Evolutionary conservation across 108 stramenopile species (phyloP), one percentile per base, ranked within the genome.

Genomic region (Skeletonema potamos): DNA sequence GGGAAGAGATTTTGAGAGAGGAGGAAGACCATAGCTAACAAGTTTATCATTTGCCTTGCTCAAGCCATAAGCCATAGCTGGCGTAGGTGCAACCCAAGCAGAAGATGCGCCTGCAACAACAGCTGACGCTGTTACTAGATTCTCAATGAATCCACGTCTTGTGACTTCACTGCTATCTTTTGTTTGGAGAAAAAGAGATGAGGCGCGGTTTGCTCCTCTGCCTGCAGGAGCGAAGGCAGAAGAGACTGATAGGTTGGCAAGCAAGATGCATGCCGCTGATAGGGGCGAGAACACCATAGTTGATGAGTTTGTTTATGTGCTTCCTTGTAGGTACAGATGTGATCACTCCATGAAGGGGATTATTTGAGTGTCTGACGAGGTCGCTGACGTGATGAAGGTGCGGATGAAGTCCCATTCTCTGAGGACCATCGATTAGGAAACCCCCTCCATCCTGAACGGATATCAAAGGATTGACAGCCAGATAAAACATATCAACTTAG

Each of bases 41-140:
- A 95, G 87, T 27, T 75, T 85, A 41, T 83, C 84, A 70, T 92
- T 92, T 29, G 92, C 85, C 75, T 92, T 92, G 39, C 76, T 84
- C 51, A 89, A 54, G 26, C 89, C 88, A 58, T 82, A 84, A 36
- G 92, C 91, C 58, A 85, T 73, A 3, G 92, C 88, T 54, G 87
- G 81, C 12, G 76, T 30, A 13, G 89, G 85, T 63, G 79, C 66
- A 56, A 85, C 59, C 58, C 79, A 74, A 30, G 74, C 80, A 34
- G 76, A 67, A 22, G 77, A 78, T 48, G 71, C 64, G 11, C 84
- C 84, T 6, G 86, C 81, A 43, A 81, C 70, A 27, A 66, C 69
- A 26, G 81, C 83, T 15, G 81, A 54, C 4, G 84, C 58, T 12
- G 86, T 68, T 20, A 85, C 84, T 6, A 77, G 72, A 48, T 82